Base-by-base conservation (phyloP, 2,329 filamentous ascomycete species). In the Diaporthe destruens region DNA sequence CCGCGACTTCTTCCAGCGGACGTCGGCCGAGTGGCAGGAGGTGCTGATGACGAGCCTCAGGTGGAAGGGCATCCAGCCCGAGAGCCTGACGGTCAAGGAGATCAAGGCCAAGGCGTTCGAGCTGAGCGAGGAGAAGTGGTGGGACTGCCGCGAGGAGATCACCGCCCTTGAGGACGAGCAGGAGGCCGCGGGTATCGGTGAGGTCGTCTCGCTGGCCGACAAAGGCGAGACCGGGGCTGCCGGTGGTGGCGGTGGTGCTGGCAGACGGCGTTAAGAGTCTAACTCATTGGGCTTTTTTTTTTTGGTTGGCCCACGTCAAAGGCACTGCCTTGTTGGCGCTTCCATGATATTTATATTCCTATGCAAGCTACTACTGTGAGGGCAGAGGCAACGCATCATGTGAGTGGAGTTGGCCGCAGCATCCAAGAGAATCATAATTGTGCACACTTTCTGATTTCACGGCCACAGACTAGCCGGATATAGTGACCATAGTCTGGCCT, bases 121-220 rank as follows among this genome's bases (percentile, higher is more conserved):
- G 79, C 88, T 94, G 75, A 95, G 95, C 53, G 96, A 99, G 82
- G 93, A 95, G 84, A 98, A 97, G 82, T 99, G 96, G 96, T 99
- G 96, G 96, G 96, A 98, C 86, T 95, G 93, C 80, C 89, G 96
- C 77, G 96, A 99, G 84, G 96, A 98, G 84, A 93, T 99, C 76
- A 93, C 92, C 69, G 93, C 91, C 8, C 83, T 98, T 79, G 96
- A 99, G 83, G 96, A 98, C 82, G 96, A 98, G 84, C 95, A 98
- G 85, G 96, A 98, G 82, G 95, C 93, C 63, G 94, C 95, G 44
- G 95, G 96, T 12, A 98, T 98, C 81, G 94, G 95, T 20, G 96
- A 98, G 84, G 94, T 98, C 55, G 94, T 98, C 70, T 96, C 92
- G 79, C 85, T 98, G 79, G 91, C 92, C 65, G 94, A 97, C 77